Conservation (phyloP, 163 green algal genomes). For the Coccomyxa subellipsoidea region DNA sequence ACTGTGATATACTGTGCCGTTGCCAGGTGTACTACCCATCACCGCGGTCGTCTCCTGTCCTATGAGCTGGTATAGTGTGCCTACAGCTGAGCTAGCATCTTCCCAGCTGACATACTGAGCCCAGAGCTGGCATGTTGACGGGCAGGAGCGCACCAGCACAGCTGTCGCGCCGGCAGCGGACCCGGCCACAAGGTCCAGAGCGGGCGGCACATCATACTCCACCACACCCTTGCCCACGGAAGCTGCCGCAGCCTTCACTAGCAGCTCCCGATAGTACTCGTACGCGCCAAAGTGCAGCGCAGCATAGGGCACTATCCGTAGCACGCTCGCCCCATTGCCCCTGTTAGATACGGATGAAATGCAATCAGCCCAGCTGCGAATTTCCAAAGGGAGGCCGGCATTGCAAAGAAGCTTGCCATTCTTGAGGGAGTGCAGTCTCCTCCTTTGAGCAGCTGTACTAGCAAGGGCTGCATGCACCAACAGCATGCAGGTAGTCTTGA, state of each 20-base stretch:
- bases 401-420: too few relatives aligned
- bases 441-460: not conserved
- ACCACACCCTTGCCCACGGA: not conserved
- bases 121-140: too few relatives aligned
- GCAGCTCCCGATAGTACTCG: conserved; percentile 59
- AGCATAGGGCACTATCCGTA: conserved; percentile 85
- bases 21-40: too few relatives aligned
- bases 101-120: too few relatives aligned
- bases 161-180: conserved; percentile 44
- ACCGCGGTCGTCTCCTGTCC: too few relatives aligned
- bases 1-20: too few relatives aligned
- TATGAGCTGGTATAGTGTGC: too few relatives aligned
- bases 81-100: too few relatives aligned
- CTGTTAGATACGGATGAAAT: conserved; percentile 29
- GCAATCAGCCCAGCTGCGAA: not conserved
- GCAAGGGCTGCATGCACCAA: not conserved
- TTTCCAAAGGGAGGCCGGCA: not conserved
- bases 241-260: conserved; percentile 24
- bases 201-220: conserved; percentile 32
- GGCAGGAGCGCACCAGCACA: conserved; percentile 12
- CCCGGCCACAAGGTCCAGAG: conserved; percentile 69
- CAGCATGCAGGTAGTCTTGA: not conserved
- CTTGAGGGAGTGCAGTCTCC: not conserved
- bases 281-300: conserved; percentile 82
- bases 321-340: conserved; percentile 79